Conservation (phyloP, 345 rosid genomes). For the Eucalyptus coolabah region DNA sequence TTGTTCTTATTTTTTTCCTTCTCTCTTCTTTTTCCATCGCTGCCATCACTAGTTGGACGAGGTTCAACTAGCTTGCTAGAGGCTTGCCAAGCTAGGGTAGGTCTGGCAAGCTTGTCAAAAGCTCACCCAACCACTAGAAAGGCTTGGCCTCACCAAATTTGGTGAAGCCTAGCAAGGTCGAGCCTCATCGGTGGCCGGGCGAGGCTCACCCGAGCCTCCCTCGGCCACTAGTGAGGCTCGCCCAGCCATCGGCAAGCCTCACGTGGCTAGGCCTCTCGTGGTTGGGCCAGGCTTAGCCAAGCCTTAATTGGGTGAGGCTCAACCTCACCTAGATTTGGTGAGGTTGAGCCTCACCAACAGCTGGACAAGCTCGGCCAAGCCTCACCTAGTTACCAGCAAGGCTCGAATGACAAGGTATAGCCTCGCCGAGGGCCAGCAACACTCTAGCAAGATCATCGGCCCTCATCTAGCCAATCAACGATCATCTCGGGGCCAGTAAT, state of each 20-base stretch:
- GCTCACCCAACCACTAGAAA: too few relatives aligned
- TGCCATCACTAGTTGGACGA: accelerated
- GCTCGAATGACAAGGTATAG: accelerated
- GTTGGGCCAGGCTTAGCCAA: accelerated
- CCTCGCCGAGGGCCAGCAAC: too few relatives aligned
- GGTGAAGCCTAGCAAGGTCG: accelerated
- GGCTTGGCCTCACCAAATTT: too few relatives aligned
- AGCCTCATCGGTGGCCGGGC: too few relatives aligned
- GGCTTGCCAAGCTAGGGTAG: accelerated
- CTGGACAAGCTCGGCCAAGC: accelerated
- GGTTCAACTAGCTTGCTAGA: accelerated
- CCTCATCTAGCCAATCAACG: too few relatives aligned
- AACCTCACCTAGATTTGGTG: too few relatives aligned
- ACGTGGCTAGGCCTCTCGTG: too few relatives aligned
- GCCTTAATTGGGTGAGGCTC: too few relatives aligned
- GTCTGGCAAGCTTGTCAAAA: accelerated
- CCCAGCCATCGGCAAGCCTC: too few relatives aligned
- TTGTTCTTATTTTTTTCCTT: too few relatives aligned
- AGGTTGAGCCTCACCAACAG: accelerated
- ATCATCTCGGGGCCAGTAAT: accelerated
- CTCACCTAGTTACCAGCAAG: accelerated
- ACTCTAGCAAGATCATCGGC: accelerated
- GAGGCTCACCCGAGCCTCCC: too few relatives aligned
- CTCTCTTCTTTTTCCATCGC: too few relatives aligned
- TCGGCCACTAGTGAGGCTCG: accelerated